Evolutionary conservation across 2,329 filamentous ascomycete species (phyloP).

Genomic region (Pseudomassariella vexata): DNA sequence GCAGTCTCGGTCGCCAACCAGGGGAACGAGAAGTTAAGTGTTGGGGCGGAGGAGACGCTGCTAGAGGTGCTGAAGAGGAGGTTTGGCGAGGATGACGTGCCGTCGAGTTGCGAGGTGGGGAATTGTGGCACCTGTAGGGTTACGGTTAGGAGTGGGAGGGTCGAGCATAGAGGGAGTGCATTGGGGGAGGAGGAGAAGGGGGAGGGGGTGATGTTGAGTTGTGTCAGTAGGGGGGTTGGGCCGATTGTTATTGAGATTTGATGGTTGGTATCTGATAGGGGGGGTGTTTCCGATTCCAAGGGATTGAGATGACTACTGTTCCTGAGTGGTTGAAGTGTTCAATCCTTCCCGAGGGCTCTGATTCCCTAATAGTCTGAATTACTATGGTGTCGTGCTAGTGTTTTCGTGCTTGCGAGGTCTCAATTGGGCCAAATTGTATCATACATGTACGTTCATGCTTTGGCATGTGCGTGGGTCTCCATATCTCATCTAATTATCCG

Average conservation of each 20-base stretch:
- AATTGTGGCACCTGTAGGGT: conserved; percentile 50
- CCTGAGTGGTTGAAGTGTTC: no score
- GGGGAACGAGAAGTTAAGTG: conserved; percentile 28
- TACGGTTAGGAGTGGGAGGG: conserved; percentile 31
- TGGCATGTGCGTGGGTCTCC: no score
- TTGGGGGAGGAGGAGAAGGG: conserved; percentile 38
- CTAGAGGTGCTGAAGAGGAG: conserved; percentile 39
- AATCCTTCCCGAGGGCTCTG: no score
- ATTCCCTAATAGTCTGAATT: no score
- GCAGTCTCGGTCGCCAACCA: conserved; percentile 44
- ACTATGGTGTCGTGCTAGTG: no score
- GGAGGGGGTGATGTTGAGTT: conserved; percentile 40
- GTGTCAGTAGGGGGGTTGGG: conserved; percentile 47
- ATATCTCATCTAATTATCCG: no score
- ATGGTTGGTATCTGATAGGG: no score
- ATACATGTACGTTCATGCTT: no score
- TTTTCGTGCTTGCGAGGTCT: no score
- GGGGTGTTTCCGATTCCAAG: no score
- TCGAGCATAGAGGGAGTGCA: conserved; percentile 45
- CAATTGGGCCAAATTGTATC: no score
- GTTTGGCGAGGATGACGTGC: conserved; percentile 32
- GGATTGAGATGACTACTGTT: no score
- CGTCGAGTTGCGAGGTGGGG: conserved; percentile 47
- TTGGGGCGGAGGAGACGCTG: conserved; percentile 42
- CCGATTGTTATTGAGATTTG: conserved; percentile 40